Conservation (phyloP, 495 filamentous ascomycete genomes). For the Bombardia bombarda region DNA sequence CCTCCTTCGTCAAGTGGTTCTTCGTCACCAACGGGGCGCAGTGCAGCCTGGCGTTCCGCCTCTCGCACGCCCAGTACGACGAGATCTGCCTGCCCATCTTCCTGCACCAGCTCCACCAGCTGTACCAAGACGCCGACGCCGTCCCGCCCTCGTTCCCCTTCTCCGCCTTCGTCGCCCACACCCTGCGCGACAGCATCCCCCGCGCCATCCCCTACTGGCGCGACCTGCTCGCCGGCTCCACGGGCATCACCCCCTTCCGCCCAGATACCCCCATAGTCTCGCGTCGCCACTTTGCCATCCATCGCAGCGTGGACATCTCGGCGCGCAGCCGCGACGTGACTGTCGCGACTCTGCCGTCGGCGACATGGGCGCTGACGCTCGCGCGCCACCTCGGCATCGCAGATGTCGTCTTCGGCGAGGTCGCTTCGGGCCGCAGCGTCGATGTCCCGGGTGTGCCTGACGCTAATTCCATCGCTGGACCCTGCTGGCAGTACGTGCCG, state of each 20-base stretch:
- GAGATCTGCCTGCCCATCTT: constrained; percentile 60
- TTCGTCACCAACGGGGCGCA: constrained; percentile 43
- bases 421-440: constrained; percentile 51
- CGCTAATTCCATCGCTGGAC: constrained; percentile 38
- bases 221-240: constrained; percentile 43
- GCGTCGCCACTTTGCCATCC: constrained; percentile 24
- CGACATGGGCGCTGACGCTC: constrained; percentile 55
- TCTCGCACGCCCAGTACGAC: constrained; percentile 72
- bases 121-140: constrained; percentile 21
- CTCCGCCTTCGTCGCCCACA: constrained; percentile 49
- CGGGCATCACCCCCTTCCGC: constrained; percentile 35
- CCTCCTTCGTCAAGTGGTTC: constrained; percentile 55
- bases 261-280: constrained; percentile 20
- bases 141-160: constrained; percentile 44
- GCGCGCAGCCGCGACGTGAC: constrained; percentile 42
- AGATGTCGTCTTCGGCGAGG: constrained; percentile 55
- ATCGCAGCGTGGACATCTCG: constrained; percentile 36
- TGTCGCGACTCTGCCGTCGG: constrained; percentile 47
- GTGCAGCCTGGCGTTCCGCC: constrained; percentile 54
- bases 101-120: constrained; percentile 34
- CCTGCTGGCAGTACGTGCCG: constrained; percentile 37
- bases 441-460: constrained; percentile 36
- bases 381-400: constrained; percentile 36
- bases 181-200: constrained; percentile 19
- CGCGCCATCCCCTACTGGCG: constrained; percentile 48